Evolutionary conservation across 257 asterid genomes (phyloP), one percentile per base, ranked within the genome.

Genomic region (Marsdenia floribunda): DNA sequence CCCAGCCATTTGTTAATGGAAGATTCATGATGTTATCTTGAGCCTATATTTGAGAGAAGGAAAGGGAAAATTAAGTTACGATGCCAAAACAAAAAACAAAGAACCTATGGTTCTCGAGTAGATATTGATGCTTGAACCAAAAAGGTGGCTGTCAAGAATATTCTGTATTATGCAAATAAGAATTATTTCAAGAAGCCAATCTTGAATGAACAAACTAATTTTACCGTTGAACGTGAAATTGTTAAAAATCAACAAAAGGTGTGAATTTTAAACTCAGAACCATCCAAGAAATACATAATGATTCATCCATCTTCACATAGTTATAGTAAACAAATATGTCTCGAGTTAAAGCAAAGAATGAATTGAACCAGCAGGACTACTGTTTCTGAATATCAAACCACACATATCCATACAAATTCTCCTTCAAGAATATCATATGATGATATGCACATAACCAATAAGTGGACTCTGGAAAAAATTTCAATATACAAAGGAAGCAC

Each of bases 1-100:
- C 99, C 99, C 99, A 92, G 33, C 99, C 97, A 80, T 90, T 89
- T 76, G 96, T 82, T 71, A 95, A 83, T 38, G 92, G 93, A 75
- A 92, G 93, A 84, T 89, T 89, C 93, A 81, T 90, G 76, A 95
- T 87, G 87, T 95, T 95, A 82, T 92, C 98, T 89, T 95, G 98
- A 63, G 96, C 98, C 98, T 92, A 37, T 52, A 15, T 49, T 49
- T 16, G 64, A 52, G 19, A 71, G 21, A 73, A 77, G 68, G 65
- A 5, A 46, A 57, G 52, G 58, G 24, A 2, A 26, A 33, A 49
- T 35, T 3, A 24, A 40, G 53, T 57, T n/a, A 26, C 12, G 18
- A 54, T 64, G 61, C 53, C 42, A 44, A 24, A 21, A 35, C 61
- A 18, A 29, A 16, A 12, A 42, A 15, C 3, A 18, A 18, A 18